These are phyloP conservation scores for Pezizomycotina sp. DNA, from an alignment of 2,329 filamentous ascomycete genomes.

Conservation along the genomic window DNA sequence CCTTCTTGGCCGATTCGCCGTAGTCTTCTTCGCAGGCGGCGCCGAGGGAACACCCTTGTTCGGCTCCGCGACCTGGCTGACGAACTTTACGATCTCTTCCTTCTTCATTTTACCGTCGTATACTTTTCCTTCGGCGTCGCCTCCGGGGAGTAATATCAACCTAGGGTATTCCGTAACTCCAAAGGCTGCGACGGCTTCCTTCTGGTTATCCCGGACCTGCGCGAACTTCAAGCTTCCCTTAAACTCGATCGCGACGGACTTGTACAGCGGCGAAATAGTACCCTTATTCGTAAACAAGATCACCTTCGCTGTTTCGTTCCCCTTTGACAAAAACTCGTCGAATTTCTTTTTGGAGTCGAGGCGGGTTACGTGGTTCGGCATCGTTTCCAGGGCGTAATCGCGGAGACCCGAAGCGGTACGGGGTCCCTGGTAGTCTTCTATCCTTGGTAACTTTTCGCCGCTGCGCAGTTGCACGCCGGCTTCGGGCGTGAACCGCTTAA, in stretches of 20 bases:
- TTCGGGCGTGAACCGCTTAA: slow-evolving; percentile 79
- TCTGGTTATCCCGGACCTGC: slow-evolving; percentile 71
- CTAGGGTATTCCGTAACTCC: slow-evolving; percentile 63
- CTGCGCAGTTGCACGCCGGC: no score
- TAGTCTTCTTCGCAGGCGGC: slow-evolving; percentile 33
- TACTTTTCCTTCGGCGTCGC: slow-evolving; percentile 47
- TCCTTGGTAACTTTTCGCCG: background rate
- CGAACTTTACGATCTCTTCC: slow-evolving; percentile 61
- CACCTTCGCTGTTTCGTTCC: slow-evolving; percentile 59
- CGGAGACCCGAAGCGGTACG: slow-evolving; percentile 75
- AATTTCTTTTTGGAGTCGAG: slow-evolving; percentile 59
- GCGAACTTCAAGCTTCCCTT: slow-evolving; percentile 61
- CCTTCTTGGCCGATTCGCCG: slow-evolving; percentile 33
- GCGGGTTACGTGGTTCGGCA: slow-evolving; percentile 77
- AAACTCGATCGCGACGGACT: slow-evolving; percentile 80
- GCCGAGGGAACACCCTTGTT: slow-evolving; percentile 45
- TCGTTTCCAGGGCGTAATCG: slow-evolving; percentile 67
- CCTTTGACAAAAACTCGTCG: slow-evolving; percentile 52
- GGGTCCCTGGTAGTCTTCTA: slow-evolving; percentile 61
- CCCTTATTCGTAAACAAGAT: slow-evolving; percentile 91
- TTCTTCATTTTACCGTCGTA: slow-evolving; percentile 81
- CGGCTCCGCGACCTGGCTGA: slow-evolving; percentile 60
- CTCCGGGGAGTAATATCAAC: slow-evolving; percentile 60
- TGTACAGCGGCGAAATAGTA: slow-evolving; percentile 64
- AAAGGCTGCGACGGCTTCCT: slow-evolving; percentile 52